phyloP scores from a whole-genome alignment of 805 yeast genomes.

The Lipomyces chichibuensis region DNA sequence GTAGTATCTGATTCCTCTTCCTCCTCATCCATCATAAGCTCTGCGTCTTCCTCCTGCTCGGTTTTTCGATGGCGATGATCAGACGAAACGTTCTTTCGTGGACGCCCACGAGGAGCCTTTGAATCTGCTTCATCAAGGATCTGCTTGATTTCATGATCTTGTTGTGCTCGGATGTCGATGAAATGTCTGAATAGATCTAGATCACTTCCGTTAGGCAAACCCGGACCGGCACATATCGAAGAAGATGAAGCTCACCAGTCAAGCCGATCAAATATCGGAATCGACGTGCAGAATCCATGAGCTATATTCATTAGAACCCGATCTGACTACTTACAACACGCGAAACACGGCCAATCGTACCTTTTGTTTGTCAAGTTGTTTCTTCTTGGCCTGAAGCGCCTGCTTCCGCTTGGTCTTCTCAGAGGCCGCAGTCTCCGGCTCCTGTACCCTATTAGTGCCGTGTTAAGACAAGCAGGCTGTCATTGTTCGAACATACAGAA shows the following conservation, averaged over 20 bases:
- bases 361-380: slow-evolving; percentile 34
- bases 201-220: neutral
- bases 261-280: slow-evolving; percentile 79
- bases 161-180: slow-evolving; percentile 76
- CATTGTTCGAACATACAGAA: slow-evolving; percentile 5
- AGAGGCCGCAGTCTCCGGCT: neutral
- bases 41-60: slow-evolving; percentile 95
- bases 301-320: slow-evolving; percentile 37
- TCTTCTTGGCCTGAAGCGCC: slow-evolving; percentile 31
- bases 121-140: slow-evolving; percentile 43
- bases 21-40: slow-evolving; percentile 80
- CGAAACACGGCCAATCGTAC: slow-evolving; percentile 6
- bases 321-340: neutral
- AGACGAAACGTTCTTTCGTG: slow-evolving; percentile 35
- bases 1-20: slow-evolving; percentile 56
- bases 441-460: neutral
- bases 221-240: neutral
- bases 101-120: slow-evolving; percentile 35
- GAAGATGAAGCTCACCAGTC: slow-evolving; percentile 48
- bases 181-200: slow-evolving; percentile 81
- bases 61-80: slow-evolving; percentile 74
- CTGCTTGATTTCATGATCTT: slow-evolving; percentile 63
- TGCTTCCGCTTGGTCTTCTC: slow-evolving; percentile 36
- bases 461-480: neutral
- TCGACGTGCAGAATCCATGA: slow-evolving; percentile 71